Evolutionary conservation across 176 grass and related monocot genomes (phyloP), one percentile per base, ranked within the genome.

Genomic region (Cocos nucifera): DNA sequence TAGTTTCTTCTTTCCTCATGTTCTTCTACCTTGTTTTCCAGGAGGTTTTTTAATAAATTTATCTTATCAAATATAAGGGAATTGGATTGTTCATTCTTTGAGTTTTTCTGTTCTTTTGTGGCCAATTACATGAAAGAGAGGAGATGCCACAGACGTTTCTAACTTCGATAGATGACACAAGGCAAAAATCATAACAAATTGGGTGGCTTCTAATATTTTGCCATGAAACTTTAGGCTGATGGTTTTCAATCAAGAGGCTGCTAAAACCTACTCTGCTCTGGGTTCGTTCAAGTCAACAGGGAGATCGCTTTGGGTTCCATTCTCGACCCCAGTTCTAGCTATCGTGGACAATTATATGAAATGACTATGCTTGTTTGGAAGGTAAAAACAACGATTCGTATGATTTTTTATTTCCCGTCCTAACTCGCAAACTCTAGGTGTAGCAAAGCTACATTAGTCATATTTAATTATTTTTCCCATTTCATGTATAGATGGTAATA

Each of bases 241-340:
- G 39, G 44, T 26, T 65, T 51, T 65, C 19, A 65, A 51, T 39
- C 62, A 51, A 51, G 21, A 51, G 62, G 62, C 14, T 65, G 62
- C 62, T 65, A 65, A 48, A 65, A 65, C 39, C 24, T 64, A 44
- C 44, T 51, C 1, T 64, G 62, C 22, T 64, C 62, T 26, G 62
- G 62, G 22, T 65, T 65, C 35, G 51, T 65, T 51, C 62, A 65
- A 17, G 15, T 65, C 44, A 65, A 51, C 62, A 65, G 19, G 50
- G 48, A 65, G 15, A 52, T 65, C 25, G 62, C 62, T 21, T 51
- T 65, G 39, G 62, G 62, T 50, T 48, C 62, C 35, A 65, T 20
- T 15, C 51, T 65, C 35, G 51, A 51, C 10, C 62, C 62, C 62
- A 65, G 51, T 16, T 65, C 62, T n/a, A 51, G 20, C 23, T 65